These are phyloP conservation scores for Aspergillus amoenus DNA, from an alignment of 2,329 filamentous ascomycete genomes.

Conservation along the genomic window DNA sequence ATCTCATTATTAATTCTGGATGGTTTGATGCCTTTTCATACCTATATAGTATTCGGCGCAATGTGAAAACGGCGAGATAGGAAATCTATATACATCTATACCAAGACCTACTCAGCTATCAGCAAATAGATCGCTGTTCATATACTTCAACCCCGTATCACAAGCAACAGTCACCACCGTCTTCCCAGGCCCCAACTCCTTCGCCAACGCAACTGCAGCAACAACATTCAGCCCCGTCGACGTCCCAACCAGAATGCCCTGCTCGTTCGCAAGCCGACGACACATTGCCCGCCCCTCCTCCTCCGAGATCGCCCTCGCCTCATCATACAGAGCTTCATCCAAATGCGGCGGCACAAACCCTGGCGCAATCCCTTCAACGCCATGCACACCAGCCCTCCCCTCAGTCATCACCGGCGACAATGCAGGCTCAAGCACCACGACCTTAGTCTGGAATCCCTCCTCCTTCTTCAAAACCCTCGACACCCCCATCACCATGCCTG, in stretches of 20 bases:
- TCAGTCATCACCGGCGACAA: conserved; percentile 12
- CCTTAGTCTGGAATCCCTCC: not conserved
- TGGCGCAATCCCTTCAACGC: conserved; percentile 92
- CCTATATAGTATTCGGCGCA: too few relatives aligned
- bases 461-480: conserved; percentile 9
- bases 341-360: conserved; percentile 90
- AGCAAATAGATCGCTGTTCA: conserved; percentile 8
- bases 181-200: conserved; percentile 12
- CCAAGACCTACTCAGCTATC: not conserved
- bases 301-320: conserved; percentile 93
- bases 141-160: conserved; percentile 21
- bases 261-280: conserved; percentile 78
- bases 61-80: too few relatives aligned
- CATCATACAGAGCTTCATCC: conserved; percentile 71
- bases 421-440: conserved; percentile 15
- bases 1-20: too few relatives aligned
- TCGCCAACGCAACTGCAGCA: conserved; percentile 16
- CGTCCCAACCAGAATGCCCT: conserved; percentile 75
- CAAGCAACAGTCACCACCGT: conserved; percentile 16
- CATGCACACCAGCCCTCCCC: conserved; percentile 63
- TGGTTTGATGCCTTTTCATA: too few relatives aligned
- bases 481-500: conserved; percentile 17
- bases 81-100: too few relatives aligned
- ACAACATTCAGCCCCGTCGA: conserved; percentile 20
- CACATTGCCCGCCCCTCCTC: conserved; percentile 79